A percentile compares a stretch with the other conserved stretches of the same genome.
Conservation (phyloP, 306 rosid species). For the Datisca glomerata region DNA sequence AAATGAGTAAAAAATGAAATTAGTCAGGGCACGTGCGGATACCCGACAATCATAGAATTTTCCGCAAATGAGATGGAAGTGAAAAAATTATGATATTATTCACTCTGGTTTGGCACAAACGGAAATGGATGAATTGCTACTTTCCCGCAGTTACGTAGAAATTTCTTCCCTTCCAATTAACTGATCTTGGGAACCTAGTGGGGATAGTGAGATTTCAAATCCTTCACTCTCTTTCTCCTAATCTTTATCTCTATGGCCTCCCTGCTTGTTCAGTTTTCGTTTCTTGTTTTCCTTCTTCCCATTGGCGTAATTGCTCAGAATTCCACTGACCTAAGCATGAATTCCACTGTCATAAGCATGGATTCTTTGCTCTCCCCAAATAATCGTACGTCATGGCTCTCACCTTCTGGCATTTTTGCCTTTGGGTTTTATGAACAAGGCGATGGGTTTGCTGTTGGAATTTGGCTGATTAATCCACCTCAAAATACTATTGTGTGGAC, state of each 20-base stretch:
- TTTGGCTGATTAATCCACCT: background rate
- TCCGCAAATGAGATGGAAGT: no score
- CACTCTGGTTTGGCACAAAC: no score
- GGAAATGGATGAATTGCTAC: no score
- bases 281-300: background rate
- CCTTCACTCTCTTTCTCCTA: no score
- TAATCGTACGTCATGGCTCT: constrained; percentile 4
- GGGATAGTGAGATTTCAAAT: no score
- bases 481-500: constrained; percentile 8
- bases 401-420: constrained; percentile 10
- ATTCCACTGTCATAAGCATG: background rate
- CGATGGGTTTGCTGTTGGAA: constrained; percentile 8
- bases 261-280: background rate
- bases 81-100: no score
- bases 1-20: no score
- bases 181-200: no score
- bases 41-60: no score
- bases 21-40: no score
- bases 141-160: no score
- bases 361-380: constrained; percentile 7
- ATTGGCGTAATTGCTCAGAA: background rate
- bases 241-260: background rate
- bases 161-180: no score
- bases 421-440: constrained; percentile 7
- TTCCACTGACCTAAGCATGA: background rate